Evolutionary conservation across 176 grass and related monocot genomes (phyloP), one percentile per base, ranked within the genome.

Genomic region (Panicum miliaceum): DNA sequence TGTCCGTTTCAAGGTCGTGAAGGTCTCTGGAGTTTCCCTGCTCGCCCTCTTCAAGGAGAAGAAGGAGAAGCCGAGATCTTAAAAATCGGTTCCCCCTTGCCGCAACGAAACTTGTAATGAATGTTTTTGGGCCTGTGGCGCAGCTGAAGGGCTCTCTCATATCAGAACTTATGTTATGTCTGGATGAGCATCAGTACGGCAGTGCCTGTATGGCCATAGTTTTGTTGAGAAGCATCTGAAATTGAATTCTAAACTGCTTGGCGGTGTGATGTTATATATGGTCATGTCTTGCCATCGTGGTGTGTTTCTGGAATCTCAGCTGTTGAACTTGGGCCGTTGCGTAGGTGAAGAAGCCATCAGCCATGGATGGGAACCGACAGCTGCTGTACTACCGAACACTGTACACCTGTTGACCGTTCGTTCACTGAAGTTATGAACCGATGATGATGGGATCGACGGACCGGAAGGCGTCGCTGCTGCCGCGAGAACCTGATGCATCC

Each of bases 1-100:
- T 64, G 93, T 95, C 43, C 80, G 88, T 59, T 92, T 92, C 83
- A 90, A 90, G 88, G 88, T 92, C 0, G 90, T 89, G 40, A 95
- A 89, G 88, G 90, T 95, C 37, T 90, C 90, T 41, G 90, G 93
- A n/a, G 90, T 92, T 46, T 95, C 93, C 83, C 93, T 90, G 36
- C 84, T 88, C 7, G 90, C 90, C 25, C 90, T 92, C 37, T 95
- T 95, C 90, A 92, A 95, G 93, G 93, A 95, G 53, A 95, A 95
- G 89, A 88, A 95, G 85, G 90, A 94, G 82, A 95, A 95, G 87
- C 88, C 87, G 10, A 90, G 93, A 82, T 95, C 93, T 84, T 95
- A 89, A 76, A 79, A 9, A 26, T 1, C 5, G 26, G 2, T 15
- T 16, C 0, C 58, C n/a, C 22, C 8, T 58, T 34, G 2, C 27